Conservation (phyloP, 768 basidiomycete species). For the Panaeolus papilionaceus region DNA sequence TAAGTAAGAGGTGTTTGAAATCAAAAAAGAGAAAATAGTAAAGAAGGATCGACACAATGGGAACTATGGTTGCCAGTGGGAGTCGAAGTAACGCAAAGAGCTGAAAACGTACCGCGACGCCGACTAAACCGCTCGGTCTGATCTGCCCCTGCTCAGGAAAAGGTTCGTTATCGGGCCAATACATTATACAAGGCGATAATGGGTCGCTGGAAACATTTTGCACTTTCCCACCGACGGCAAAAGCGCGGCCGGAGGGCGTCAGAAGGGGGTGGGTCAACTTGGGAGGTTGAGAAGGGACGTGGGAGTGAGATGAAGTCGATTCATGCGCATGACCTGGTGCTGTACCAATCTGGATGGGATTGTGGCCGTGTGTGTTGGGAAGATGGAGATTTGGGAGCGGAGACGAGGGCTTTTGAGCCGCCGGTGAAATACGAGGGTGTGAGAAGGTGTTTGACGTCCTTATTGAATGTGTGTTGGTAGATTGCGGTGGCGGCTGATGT, state of each 20-base stretch:
- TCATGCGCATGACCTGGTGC: constrained; percentile 16
- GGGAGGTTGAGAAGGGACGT: constrained; percentile 27
- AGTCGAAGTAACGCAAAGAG: not conserved
- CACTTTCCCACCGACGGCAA: constrained; percentile 78
- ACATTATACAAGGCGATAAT: constrained; percentile 78
- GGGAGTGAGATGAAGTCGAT: constrained; percentile 24
- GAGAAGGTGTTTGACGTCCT: constrained; percentile 13
- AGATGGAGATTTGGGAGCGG: constrained; percentile 17
- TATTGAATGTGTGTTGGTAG: constrained; percentile 14
- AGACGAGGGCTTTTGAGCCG: constrained; percentile 15
- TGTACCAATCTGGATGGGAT: constrained; percentile 6
- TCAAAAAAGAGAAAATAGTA: not conserved
- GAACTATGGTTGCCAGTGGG: not conserved
- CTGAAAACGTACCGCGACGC: constrained; percentile 52
- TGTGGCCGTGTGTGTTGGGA: constrained; percentile 12
- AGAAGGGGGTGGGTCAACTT: constrained; percentile 72
- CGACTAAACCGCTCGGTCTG: constrained; percentile 60
- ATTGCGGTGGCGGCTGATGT: constrained; percentile 23
- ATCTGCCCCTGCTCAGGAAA: constrained; percentile 84
- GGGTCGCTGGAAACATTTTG: constrained; percentile 82
- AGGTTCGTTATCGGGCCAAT: constrained; percentile 91
- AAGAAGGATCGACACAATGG: not conserved
- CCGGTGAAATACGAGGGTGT: constrained; percentile 23
- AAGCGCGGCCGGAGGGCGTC: constrained; percentile 82
- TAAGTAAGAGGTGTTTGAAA: constrained; percentile 17